Conservation (phyloP, 225 moss, liverwort and hornwort genomes). For the Bryum argenteum region DNA sequence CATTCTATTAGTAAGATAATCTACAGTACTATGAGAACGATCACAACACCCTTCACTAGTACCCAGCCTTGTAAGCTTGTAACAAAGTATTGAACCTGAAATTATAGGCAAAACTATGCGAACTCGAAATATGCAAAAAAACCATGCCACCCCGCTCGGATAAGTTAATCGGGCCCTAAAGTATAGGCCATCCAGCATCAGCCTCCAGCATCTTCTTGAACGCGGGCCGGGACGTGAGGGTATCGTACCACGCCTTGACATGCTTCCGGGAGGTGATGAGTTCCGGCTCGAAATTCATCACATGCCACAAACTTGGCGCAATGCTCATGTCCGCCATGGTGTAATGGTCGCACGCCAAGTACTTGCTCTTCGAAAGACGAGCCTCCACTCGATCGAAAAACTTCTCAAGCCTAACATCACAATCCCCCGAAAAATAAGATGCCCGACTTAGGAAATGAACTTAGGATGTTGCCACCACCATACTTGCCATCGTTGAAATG, state of each 20-base stretch:
- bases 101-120: too few species aligned
- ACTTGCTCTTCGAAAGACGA: slow-evolving; percentile 51
- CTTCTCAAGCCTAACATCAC: slow-evolving; percentile 27
- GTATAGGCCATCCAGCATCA: slow-evolving; percentile 16
- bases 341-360: slow-evolving; percentile 61
- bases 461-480: too few species aligned
- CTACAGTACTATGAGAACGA: too few species aligned
- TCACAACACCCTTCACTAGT: too few species aligned
- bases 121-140: too few species aligned
- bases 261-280: slow-evolving; percentile 24
- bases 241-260: slow-evolving; percentile 34
- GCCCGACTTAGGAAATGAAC: too few species aligned
- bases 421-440: too few species aligned
- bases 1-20: too few species aligned
- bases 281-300: slow-evolving; percentile 16
- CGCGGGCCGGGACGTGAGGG: slow-evolving; percentile 22
- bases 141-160: too few species aligned
- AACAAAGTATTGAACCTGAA: too few species aligned
- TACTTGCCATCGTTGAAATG: too few species aligned
- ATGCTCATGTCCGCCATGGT: slow-evolving; percentile 55
- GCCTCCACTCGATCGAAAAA: slow-evolving; percentile 52
- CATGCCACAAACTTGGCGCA: slow-evolving; percentile 20
- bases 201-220: slow-evolving; percentile 36
- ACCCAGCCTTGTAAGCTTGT: too few species aligned
- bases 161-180: slow-evolving; percentile 20